A percentile compares a stretch with the other conserved stretches of the same genome.
Evolutionary conservation across 2,329 filamentous ascomycete genomes (phyloP).

Genomic region (Trichoderma sp.): DNA sequence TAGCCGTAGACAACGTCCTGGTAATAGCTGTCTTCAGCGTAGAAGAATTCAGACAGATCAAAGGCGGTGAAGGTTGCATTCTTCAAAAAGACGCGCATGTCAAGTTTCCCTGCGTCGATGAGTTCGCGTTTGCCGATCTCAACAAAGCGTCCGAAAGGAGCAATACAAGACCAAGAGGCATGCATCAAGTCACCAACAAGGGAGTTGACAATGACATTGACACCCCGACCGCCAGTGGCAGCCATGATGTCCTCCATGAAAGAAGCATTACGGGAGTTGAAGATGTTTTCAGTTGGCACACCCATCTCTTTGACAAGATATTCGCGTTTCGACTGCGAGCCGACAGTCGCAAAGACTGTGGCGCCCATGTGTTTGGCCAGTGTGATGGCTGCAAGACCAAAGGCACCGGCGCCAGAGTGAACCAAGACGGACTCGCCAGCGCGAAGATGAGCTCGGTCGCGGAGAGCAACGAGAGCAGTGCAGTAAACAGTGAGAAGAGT

Average conservation of each 20-base stretch:
- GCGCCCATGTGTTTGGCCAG: constrained; percentile 23
- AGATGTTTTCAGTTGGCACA: constrained; percentile 31
- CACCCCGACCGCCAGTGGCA: constrained; percentile 26
- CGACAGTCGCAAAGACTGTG: constrained; percentile 32
- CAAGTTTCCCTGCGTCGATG: not conserved
- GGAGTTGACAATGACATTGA: constrained; percentile 35
- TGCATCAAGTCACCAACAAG: constrained; percentile 12
- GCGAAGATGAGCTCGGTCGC: constrained; percentile 27
- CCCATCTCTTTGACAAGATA: constrained; percentile 28
- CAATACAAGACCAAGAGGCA: not conserved
- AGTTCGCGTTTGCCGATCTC: constrained; percentile 17
- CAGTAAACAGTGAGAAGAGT: constrained; percentile 22
- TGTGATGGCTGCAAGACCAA: constrained; percentile 25
- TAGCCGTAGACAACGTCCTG: not conserved
- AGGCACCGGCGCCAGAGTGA: constrained; percentile 24
- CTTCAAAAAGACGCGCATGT: constrained; percentile 10
- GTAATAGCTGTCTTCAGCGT: not conserved
- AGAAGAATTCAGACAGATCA: constrained; percentile 24
- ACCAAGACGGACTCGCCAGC: constrained; percentile 26
- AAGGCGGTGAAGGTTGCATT: constrained; percentile 14
- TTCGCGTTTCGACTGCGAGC: constrained; percentile 28
- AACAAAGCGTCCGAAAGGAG: constrained; percentile 14
- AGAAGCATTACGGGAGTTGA: constrained; percentile 26
- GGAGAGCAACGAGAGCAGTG: constrained; percentile 22
- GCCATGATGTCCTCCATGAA: constrained; percentile 28